phyloP scores from a whole-genome alignment of 345 rosid species.

The Excoecaria agallocha region DNA sequence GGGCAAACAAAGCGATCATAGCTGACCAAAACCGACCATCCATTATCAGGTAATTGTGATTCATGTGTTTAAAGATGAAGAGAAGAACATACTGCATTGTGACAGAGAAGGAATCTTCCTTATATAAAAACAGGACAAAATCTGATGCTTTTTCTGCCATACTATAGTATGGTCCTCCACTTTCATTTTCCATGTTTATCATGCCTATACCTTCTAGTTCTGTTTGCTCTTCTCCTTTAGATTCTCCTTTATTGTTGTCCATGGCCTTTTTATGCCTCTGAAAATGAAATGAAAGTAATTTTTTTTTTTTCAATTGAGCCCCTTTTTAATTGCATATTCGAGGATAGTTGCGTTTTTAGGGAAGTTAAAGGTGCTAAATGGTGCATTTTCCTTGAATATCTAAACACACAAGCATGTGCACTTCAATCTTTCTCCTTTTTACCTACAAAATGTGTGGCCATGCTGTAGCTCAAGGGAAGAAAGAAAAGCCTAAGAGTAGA shows the following conservation, averaged over 20 bases:
- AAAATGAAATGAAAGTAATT: neutral
- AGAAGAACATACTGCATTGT: constrained; percentile 31
- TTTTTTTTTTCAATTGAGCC: too few relatives aligned
- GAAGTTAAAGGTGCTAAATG: too few relatives aligned
- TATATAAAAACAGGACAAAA: constrained; percentile 15
- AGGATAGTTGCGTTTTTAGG: too few relatives aligned
- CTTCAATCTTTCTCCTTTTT: constrained; percentile 12
- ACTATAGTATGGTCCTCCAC: constrained; percentile 18
- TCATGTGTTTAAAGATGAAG: constrained; percentile 28
- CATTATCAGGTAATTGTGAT: neutral
- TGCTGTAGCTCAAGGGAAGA: too few relatives aligned
- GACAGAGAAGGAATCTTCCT: constrained; percentile 53
- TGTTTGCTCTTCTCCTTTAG: constrained; percentile 22
- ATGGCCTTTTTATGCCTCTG: constrained; percentile 26
- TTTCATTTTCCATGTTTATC: neutral
- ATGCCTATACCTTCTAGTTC: constrained; percentile 1
- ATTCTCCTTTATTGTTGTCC: constrained; percentile 13
- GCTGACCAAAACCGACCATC: constrained; percentile 30
- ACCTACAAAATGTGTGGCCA: neutral
- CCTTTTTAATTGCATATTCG: too few relatives aligned
- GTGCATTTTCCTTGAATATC: neutral
- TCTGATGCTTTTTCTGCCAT: constrained; percentile 12
- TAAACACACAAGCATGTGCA: neutral
- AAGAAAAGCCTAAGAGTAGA: too few relatives aligned
- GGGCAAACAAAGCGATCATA: constrained; percentile 15